phyloP scores from a whole-genome alignment of 768 basidiomycete genomes.

The Macrocybe gigantea region DNA sequence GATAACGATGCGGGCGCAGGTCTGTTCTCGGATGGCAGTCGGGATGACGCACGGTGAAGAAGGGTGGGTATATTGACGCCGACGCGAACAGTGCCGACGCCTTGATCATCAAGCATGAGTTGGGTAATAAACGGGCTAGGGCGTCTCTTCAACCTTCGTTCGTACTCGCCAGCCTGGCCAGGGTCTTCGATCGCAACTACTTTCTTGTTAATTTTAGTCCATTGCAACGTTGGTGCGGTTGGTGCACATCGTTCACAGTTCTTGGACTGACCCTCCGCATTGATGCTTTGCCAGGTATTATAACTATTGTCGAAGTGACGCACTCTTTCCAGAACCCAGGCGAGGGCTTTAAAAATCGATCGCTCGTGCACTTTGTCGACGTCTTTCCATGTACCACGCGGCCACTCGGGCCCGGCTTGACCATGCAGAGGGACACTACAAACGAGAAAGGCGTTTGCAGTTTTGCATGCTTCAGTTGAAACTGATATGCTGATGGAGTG shows the following conservation, averaged over 20 bases:
- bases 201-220: conserved; percentile 60
- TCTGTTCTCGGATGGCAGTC: conserved; percentile 58
- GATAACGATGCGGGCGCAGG: conserved; percentile 47
- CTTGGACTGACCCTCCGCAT: conserved; percentile 35
- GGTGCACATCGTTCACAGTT: conserved; percentile 84
- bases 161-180: conserved; percentile 82
- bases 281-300: conserved; percentile 59
- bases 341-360: conserved; percentile 68
- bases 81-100: conserved; percentile 67
- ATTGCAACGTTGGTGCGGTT: conserved; percentile 64
- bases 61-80: conserved; percentile 87
- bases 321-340: conserved; percentile 85
- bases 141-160: conserved; percentile 79
- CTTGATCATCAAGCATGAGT: conserved; percentile 57
- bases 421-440: conserved; percentile 68
- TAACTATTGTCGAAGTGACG: conserved; percentile 66
- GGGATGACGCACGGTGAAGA: conserved; percentile 78
- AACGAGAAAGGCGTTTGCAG: conserved; percentile 73
- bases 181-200: conserved; percentile 76
- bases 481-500: conserved; percentile 44
- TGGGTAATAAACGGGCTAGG: conserved; percentile 87
- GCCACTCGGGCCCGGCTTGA: conserved; percentile 78
- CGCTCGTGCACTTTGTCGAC: conserved; percentile 87
- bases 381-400: conserved; percentile 63
- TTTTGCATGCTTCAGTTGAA: conserved; percentile 58